phyloP scores from a whole-genome alignment of 495 filamentous ascomycete species.

The Penicillium crystallinum region DNA sequence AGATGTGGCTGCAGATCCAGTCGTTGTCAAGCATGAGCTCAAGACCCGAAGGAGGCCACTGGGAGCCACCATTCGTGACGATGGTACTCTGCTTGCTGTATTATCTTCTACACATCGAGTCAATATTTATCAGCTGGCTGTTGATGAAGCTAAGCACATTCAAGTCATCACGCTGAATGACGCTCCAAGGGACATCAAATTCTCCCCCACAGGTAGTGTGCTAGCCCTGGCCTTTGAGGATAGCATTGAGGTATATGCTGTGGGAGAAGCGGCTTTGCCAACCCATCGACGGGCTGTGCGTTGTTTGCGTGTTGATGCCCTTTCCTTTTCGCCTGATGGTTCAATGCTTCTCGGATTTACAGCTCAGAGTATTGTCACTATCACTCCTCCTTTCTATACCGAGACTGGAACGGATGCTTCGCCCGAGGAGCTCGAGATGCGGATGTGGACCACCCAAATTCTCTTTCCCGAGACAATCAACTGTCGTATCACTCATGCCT shows the following conservation, averaged over 20 bases:
- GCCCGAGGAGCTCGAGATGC: constrained; percentile 61
- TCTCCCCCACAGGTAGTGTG: constrained; percentile 76
- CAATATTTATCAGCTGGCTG: constrained; percentile 69
- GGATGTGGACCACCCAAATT: constrained; percentile 85
- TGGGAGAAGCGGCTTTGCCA: constrained; percentile 55
- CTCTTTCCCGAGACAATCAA: constrained; percentile 76
- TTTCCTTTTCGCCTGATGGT: constrained; percentile 80
- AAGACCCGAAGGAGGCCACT: constrained; percentile 74
- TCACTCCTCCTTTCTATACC: constrained; percentile 74
- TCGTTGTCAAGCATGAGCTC: constrained; percentile 67
- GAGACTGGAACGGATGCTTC: constrained; percentile 44
- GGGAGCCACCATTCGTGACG: constrained; percentile 72
- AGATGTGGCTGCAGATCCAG: constrained; percentile 51
- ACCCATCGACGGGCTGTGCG: constrained; percentile 75
- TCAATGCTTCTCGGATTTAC: constrained; percentile 81
- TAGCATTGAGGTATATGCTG: constrained; percentile 78
- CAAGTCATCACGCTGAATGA: constrained; percentile 71
- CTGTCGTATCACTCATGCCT: constrained; percentile 61
- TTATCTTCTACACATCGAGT: constrained; percentile 75
- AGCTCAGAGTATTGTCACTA: constrained; percentile 65
- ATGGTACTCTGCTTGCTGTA: constrained; percentile 72
- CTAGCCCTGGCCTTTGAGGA: constrained; percentile 83
- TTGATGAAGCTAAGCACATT: constrained; percentile 56
- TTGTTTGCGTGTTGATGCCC: constrained; percentile 69
- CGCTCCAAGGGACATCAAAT: constrained; percentile 66